Evolutionary conservation across 495 filamentous ascomycete genomes (phyloP).

Genomic region (Tuber magnatum): DNA sequence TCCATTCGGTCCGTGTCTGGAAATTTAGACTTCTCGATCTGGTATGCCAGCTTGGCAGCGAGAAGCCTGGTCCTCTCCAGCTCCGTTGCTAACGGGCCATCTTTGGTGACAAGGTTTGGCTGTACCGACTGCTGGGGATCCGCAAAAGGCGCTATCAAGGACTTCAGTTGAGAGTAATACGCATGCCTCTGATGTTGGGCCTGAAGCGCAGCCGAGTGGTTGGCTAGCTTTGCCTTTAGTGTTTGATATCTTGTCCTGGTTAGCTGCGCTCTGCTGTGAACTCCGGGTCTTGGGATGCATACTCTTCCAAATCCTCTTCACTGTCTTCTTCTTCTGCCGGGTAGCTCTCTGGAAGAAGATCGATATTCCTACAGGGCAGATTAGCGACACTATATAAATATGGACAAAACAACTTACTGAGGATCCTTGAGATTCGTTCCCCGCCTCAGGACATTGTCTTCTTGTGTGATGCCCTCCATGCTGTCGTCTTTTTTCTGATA

Average conservation of each 20-base stretch:
- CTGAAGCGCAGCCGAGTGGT: slow-evolving; percentile 22
- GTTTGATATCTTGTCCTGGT: slow-evolving; percentile 30
- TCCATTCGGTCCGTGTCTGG: slow-evolving; percentile 35
- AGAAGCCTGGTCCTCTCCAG: slow-evolving; percentile 70
- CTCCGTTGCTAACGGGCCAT: slow-evolving; percentile 66
- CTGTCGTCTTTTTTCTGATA: slow-evolving; percentile 54
- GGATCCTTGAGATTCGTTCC: slow-evolving; percentile 43
- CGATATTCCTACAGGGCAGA: slow-evolving; percentile 28
- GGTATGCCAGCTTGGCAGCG: slow-evolving; percentile 59
- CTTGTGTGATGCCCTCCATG: slow-evolving; percentile 44
- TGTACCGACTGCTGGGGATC: slow-evolving; percentile 57
- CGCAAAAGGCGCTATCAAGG: slow-evolving; percentile 33
- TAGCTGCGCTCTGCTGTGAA: background rate
- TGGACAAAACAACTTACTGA: slow-evolving; percentile 18
- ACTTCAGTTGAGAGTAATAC: slow-evolving; percentile 42
- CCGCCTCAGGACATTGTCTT: slow-evolving; percentile 41
- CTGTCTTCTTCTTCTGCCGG: slow-evolving; percentile 17
- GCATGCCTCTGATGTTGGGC: slow-evolving; percentile 31
- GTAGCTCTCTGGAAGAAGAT: slow-evolving; percentile 32
- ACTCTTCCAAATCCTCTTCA: slow-evolving; percentile 31
- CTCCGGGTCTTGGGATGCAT: background rate
- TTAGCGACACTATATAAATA: slow-evolving; percentile 4
- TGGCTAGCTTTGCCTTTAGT: slow-evolving; percentile 31
- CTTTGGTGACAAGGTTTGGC: slow-evolving; percentile 65
- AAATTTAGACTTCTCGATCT: slow-evolving; percentile 31